Conservation (phyloP, 305 asterid genomes). For the Solanum hybrid region DNA sequence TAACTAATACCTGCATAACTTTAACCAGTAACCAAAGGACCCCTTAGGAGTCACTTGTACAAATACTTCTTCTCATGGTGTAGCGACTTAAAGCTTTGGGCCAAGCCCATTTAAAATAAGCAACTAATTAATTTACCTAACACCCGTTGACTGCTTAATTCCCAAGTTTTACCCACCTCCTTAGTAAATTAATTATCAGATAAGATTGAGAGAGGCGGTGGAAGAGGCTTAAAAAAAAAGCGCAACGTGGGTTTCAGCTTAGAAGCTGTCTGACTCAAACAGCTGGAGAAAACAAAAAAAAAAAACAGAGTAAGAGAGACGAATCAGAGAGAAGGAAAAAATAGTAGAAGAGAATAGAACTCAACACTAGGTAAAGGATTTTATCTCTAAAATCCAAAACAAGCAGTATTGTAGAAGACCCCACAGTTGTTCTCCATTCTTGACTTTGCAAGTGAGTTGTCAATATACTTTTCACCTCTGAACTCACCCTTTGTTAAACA, state of each 20-base stretch:
- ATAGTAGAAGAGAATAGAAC: not conserved
- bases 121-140: not conserved
- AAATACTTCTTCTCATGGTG: too few relatives aligned
- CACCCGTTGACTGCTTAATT: not conserved
- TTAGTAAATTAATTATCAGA: not conserved
- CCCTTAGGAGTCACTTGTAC: too few relatives aligned
- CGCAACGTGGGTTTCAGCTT: not conserved
- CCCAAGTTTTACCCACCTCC: not conserved
- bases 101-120: not conserved
- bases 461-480: not conserved
- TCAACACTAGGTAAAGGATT: not conserved
- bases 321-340: not conserved
- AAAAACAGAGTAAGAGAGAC: not conserved
- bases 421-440: not conserved
- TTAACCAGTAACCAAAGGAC: not conserved
- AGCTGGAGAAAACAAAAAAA: not conserved
- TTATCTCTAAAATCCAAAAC: not conserved
- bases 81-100: not conserved
- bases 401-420: not conserved
- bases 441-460: not conserved
- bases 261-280: not conserved
- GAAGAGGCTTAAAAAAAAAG: not conserved
- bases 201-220: not conserved
- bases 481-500: not conserved
- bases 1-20: not conserved